Evolutionary conservation across 2,329 filamentous ascomycete genomes (phyloP).

Genomic region (Alternaria solani): DNA sequence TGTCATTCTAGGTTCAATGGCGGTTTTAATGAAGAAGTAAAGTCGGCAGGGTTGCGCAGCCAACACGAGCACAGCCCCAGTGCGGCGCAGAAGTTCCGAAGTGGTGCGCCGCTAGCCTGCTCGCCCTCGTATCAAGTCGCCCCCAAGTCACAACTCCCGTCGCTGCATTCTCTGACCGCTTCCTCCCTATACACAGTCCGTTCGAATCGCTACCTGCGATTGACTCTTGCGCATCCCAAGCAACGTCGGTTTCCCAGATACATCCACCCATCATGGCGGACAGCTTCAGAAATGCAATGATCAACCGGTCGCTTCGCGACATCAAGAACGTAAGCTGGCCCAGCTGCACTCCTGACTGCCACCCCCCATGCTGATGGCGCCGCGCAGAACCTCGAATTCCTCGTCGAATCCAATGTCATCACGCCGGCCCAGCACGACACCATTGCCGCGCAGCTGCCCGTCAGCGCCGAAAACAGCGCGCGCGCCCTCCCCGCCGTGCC

Average conservation of each 20-base stretch:
- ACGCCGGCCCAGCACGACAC: conserved; percentile 76
- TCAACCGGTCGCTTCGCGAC: conserved; percentile 84
- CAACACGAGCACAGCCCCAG: conserved; percentile 28
- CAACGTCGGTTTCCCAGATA: neutral
- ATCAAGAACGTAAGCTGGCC: conserved; percentile 77
- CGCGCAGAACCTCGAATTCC: conserved; percentile 87
- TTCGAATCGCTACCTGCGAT: neutral
- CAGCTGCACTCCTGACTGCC: neutral
- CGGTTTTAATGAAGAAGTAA: neutral
- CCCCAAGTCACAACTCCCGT: conserved; percentile 10
- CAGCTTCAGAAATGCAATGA: conserved; percentile 64
- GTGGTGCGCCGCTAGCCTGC: conserved; percentile 18
- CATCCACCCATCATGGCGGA: conserved; percentile 46
- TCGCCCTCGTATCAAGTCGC: conserved; percentile 18
- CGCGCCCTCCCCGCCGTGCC: conserved; percentile 40
- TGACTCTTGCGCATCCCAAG: neutral
- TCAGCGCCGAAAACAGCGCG: conserved; percentile 72
- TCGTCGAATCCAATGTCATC: conserved; percentile 83
- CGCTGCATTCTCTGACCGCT: conserved; percentile 9
- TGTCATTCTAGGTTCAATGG: neutral
- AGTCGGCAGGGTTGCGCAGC: conserved; percentile 4
- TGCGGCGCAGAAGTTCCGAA: conserved; percentile 26
- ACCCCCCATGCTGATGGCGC: neutral
- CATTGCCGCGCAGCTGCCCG: conserved; percentile 77
- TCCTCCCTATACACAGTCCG: neutral